These are phyloP conservation scores for Phycomyces blakesleeanus DNA, from an alignment of 192 early-diverging fungal species.

Conservation along the genomic window DNA sequence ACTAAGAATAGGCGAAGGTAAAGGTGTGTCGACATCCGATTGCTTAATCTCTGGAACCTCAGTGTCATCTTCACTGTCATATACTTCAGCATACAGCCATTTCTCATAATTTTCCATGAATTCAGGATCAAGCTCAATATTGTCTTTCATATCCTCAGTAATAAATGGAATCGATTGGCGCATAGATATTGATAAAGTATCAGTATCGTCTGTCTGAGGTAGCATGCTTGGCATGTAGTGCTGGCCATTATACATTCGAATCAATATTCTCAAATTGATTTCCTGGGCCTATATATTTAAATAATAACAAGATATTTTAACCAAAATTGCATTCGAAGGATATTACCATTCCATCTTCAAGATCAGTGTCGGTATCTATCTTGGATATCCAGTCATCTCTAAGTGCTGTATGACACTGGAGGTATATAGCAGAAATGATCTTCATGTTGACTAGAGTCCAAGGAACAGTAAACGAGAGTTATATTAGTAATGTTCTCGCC, in stretches of 20 bases:
- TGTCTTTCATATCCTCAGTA: not conserved
- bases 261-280: constrained; percentile 56
- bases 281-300: constrained; percentile 57
- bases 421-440: constrained; percentile 76
- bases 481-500: not conserved
- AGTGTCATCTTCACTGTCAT: constrained; percentile 5
- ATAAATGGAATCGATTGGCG: not conserved
- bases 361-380: constrained; percentile 61
- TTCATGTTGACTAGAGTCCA: constrained; percentile 65
- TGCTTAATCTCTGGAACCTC: not conserved
- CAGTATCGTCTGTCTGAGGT: not conserved
- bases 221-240: constrained; percentile 23
- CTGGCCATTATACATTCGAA: constrained; percentile 59
- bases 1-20: not conserved
- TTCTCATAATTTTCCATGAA: constrained; percentile 68
- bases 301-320: constrained; percentile 5
- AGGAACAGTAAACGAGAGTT: not conserved
- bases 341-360: constrained; percentile 67
- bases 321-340: not conserved
- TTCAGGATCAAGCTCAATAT: constrained; percentile 49
- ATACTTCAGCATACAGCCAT: constrained; percentile 58
- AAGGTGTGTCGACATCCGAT: not conserved
- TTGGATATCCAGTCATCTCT: constrained; percentile 70
- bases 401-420: constrained; percentile 59
- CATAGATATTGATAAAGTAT: not conserved